Evolutionary conservation across 495 filamentous ascomycete genomes (phyloP).

Genomic region (Neurospora hispaniola): DNA sequence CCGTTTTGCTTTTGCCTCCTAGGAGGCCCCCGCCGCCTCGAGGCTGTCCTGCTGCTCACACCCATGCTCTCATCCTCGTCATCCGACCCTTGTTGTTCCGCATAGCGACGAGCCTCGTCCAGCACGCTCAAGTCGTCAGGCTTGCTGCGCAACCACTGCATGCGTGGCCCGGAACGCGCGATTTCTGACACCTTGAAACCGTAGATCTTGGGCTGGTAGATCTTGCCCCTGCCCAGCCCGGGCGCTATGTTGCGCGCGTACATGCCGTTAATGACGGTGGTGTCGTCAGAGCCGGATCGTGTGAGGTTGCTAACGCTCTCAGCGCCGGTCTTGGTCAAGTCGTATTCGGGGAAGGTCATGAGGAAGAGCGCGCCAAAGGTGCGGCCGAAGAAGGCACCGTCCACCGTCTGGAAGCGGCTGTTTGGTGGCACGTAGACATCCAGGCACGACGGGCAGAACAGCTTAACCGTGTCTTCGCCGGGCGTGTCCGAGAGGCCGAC

Average conservation of each 20-base stretch:
- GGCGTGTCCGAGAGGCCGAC: constrained; percentile 90
- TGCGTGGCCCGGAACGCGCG: constrained; percentile 76
- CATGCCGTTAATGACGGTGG: constrained; percentile 69
- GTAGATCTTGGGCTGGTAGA: constrained; percentile 94
- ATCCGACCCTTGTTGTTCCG: constrained; percentile 34
- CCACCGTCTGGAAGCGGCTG: constrained; percentile 94
- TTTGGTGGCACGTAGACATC: constrained; percentile 97
- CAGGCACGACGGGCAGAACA: constrained; percentile 93
- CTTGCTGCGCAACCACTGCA: constrained; percentile 89
- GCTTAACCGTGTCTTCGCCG: constrained; percentile 93
- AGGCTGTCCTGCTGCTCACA: constrained; percentile 24
- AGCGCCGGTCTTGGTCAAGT: constrained; percentile 49
- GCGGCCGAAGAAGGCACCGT: constrained; percentile 95
- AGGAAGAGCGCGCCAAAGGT: constrained; percentile 92
- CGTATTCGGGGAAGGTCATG: constrained; percentile 94
- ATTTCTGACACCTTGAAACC: constrained; percentile 88
- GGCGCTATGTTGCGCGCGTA: constrained; percentile 74
- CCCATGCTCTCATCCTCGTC: constrained; percentile 39
- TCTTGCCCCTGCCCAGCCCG: constrained; percentile 67
- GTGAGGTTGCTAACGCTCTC: constrained; percentile 32
- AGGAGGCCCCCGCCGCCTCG: constrained; percentile 26
- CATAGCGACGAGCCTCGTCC: constrained; percentile 61
- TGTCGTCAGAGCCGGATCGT: constrained; percentile 30
- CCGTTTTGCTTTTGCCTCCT: constrained; percentile 28
- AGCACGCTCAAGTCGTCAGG: constrained; percentile 69